phyloP scores from a whole-genome alignment of 2,329 filamentous ascomycete genomes.

The Periconia sp. region DNA sequence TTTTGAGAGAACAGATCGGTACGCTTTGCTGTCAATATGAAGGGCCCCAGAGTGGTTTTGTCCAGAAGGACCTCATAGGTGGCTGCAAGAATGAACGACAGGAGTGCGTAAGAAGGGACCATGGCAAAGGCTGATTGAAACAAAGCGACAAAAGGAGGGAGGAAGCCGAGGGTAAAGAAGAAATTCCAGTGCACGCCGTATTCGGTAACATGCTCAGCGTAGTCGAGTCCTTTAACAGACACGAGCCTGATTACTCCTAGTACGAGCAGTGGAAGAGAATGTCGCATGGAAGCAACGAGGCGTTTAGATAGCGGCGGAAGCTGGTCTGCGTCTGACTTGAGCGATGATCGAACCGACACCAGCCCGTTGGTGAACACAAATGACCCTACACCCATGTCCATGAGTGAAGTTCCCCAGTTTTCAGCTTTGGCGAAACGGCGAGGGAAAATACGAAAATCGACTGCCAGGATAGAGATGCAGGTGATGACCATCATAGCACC shows the following conservation, averaged over 20 bases:
- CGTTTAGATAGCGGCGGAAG: conserved; percentile 57
- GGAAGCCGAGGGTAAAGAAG: conserved; percentile 89
- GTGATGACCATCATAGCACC: conserved; percentile 90
- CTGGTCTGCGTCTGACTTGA: conserved; percentile 65
- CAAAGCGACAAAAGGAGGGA: conserved; percentile 85
- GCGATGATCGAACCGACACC: conserved; percentile 79
- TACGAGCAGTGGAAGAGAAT: conserved; percentile 78
- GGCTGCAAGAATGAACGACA: conserved; percentile 69
- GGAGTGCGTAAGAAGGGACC: conserved; percentile 74
- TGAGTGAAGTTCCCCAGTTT: conserved; percentile 98
- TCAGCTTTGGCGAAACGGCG: conserved; percentile 96
- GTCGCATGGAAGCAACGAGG: conserved; percentile 68
- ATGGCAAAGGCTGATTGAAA: conserved; percentile 72
- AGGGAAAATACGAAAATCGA: conserved; percentile 92
- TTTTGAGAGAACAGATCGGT: conserved; percentile 83
- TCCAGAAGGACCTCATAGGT: conserved; percentile 77
- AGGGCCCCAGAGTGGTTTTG: conserved; percentile 73
- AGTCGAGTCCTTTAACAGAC: conserved; percentile 91
- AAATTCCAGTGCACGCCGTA: conserved; percentile 99
- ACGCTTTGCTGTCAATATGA: conserved; percentile 79
- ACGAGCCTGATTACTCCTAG: conserved; percentile 80
- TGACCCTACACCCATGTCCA: conserved; percentile 96
- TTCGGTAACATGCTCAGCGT: conserved; percentile 95
- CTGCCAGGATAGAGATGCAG: conserved; percentile 89
- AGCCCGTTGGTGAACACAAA: conserved; percentile 95